Percentiles rank a stretch among this genome's conserved stretches.
Conservation (phyloP, 441 rosid species). For the Corymbia citriodora region DNA sequence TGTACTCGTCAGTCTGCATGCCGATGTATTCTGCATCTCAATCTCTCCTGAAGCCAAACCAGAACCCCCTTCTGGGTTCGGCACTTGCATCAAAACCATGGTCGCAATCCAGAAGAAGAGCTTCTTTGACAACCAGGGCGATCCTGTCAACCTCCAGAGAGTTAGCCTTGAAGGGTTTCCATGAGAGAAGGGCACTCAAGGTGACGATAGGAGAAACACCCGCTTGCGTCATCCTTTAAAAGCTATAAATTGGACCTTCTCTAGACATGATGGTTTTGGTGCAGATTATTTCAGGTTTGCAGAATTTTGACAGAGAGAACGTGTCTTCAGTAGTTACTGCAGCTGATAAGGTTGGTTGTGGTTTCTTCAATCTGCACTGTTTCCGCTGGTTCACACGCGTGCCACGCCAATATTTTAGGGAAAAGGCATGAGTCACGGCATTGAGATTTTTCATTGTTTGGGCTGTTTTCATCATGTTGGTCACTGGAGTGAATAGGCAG, state of each 20-base stretch:
- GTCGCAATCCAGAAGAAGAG: conserved; percentile 9
- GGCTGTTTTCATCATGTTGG: neutral
- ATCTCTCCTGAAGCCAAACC: conserved; percentile 23
- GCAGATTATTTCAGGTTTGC: conserved; percentile 58
- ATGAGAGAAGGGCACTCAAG: conserved; percentile 50
- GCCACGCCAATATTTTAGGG: neutral
- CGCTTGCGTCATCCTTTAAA: neutral
- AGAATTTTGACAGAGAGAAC: conserved; percentile 42
- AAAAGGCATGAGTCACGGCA: neutral
- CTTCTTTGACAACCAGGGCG: conserved; percentile 22
- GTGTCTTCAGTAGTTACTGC: conserved; percentile 61
- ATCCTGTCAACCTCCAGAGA: conserved; percentile 31
- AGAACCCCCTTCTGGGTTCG: conserved; percentile 20
- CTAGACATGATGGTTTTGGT: neutral
- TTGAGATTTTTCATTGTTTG: neutral
- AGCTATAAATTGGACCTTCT: neutral
- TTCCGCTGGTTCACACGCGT: neutral
- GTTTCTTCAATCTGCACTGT: neutral
- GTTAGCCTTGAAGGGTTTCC: conserved; percentile 33
- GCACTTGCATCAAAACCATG: conserved; percentile 15
- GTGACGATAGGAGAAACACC: neutral
- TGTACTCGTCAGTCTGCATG: conserved; percentile 27
- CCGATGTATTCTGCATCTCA: conserved; percentile 23
- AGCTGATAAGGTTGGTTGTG: conserved; percentile 46
- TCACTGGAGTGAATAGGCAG: neutral